Evolutionary conservation across 257 asterid species (phyloP), one percentile per base, ranked within the genome.

Genomic region (Solanum pimpinellifolium): DNA sequence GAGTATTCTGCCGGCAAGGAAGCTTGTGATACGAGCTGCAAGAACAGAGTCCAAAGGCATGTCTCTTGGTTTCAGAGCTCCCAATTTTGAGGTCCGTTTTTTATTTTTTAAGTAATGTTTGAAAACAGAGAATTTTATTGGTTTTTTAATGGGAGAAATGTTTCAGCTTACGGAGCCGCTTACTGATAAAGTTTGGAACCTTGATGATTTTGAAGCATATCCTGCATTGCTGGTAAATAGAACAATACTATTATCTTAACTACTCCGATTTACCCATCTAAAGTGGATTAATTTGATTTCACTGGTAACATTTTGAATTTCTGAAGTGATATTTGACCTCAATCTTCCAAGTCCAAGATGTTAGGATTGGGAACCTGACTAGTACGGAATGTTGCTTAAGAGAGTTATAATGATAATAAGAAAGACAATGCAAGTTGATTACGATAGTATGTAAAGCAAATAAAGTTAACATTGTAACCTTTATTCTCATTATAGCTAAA

Each of bases 81-180:
- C 99, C 59, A 86, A 92, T 59, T 96, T 96, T 89, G 95, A 94
- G 98, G 98, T 96, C 9, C 2, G 12, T 7, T 12, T 29, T 37
- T 37, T 20, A 33, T 23, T 7, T 23, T 42, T 29, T 9, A 27
- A 47, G 41, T 27, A 27, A 15, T 46, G 14, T 76, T n/a, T 13
- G 39, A 8, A 41, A 25, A 25, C 39, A 46, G 27, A 25, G 39
- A 44, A 14, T 25, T 66, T 33, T 23, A 11, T 13, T 49, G 7
- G 9, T 52, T 68, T 68, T 69, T 31, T 86, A 13, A 73, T 86
- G 84, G 70, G 62, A 65, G n/a, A 39, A 27, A 25, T 85, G 62
- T 88, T 90, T 87, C 87, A 95, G 98, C 95, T 96, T 88, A 89
- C 91, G 29, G 99, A 96, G 90, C 98, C 99, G 75, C 95, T 96